Base-by-base conservation (phyloP, 805 yeast species). In the Candida glaebosa region DNA sequence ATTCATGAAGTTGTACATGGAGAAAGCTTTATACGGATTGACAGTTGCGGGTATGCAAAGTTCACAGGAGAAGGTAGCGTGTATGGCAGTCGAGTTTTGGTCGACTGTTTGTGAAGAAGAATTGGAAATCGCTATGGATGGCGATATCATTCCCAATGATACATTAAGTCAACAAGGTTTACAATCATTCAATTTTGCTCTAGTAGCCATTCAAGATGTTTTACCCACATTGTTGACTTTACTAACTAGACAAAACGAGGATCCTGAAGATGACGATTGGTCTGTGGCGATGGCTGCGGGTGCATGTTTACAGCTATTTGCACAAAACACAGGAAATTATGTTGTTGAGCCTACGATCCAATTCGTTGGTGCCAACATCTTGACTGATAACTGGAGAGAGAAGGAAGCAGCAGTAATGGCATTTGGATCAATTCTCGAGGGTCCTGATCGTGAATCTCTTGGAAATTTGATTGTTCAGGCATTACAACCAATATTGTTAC, bases 341-440 rank as follows among this genome's bases (percentile, higher is more conserved):
- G 90, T 93, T 30, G 87, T 91, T 34, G 86, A 82, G 48, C 91
- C 95, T 32, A 86, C 96, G 3, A 66, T 93, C 48, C 76, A 73
- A 42, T 93, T 89, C 69, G 96, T 93, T 24, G 90, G 83, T 52
- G 72, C 76, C 35, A 85, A 87, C 57, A 76, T 93, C 40, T 57
- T 56, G 47, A 36, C 47, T 10, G 59, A 58, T 9, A 50, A 50
- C 39, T 93, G 99, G 99, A 79, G 93, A 64, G 67, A 79, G 41
- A 82, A 96, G 54, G 99, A 93, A 67, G 98, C 98, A 18, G 95
- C 98, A 2, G 96, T 93, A 4, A 93, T 93, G 99, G 97, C 99
- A 0, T 93, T 93, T 60, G 99, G 99, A 25, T 89, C 97, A 9
- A 87, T 93, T 45, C 74, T 93, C 53, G 98, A 89, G 53, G 99